phyloP scores from a whole-genome alignment of 176 grass and related monocot genomes.

The Oryza meridionalis region DNA sequence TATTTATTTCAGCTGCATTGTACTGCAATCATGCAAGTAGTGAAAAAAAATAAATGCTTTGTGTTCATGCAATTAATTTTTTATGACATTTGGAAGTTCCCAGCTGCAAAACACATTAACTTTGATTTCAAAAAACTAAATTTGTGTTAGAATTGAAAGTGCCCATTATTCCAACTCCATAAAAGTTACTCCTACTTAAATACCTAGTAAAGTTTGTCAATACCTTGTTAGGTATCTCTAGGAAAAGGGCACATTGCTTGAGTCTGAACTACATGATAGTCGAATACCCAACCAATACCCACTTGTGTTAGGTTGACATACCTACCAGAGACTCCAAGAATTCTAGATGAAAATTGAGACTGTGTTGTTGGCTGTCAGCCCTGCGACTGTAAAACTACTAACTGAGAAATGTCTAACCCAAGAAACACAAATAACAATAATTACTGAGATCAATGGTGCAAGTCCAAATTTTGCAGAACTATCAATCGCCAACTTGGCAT shows the following conservation, averaged over 20 bases:
- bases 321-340: neutral
- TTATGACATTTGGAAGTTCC: neutral
- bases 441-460: neutral
- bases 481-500: neutral
- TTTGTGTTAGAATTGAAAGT: neutral
- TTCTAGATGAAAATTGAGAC: neutral
- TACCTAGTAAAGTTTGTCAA: neutral
- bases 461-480: neutral
- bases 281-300: neutral
- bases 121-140: constrained; percentile 16
- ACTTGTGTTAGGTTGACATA: neutral
- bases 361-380: neutral
- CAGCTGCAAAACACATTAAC: neutral
- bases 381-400: neutral
- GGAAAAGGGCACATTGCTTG: neutral
- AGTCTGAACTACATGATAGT: constrained; percentile 12
- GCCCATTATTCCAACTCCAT: neutral
- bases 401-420: neutral
- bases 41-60: neutral
- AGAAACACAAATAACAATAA: neutral
- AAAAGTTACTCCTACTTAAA: neutral
- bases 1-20: constrained; percentile 42
- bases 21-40: neutral
- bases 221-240: neutral
- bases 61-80: constrained; percentile 7